Conservation (phyloP, 2,329 filamentous ascomycete species). For the Simplicillium aogashimaense region DNA sequence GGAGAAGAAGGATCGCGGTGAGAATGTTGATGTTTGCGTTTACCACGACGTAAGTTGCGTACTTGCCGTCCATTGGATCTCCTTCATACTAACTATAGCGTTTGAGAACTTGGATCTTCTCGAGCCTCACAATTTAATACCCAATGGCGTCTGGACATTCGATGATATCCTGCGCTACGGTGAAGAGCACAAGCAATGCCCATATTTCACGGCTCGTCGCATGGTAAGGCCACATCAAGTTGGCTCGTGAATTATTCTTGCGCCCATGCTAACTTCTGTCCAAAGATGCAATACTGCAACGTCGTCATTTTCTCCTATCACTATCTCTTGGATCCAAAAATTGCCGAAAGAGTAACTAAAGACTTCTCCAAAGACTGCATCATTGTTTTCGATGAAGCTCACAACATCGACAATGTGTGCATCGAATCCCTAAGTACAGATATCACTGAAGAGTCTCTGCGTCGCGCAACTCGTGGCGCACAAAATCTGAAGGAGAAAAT, state of each 20-base stretch:
- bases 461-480: constrained; percentile 83
- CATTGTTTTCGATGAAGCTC: constrained; percentile 95
- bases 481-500: constrained; percentile 88
- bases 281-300: constrained; percentile 93
- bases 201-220: constrained; percentile 88
- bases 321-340: constrained; percentile 95
- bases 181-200: constrained; percentile 92
- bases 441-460: constrained; percentile 86
- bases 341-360: constrained; percentile 87
- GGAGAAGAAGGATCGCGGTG: constrained; percentile 91
- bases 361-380: constrained; percentile 98
- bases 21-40: constrained; percentile 87
- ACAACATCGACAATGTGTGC: constrained; percentile 99
- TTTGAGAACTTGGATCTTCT: constrained; percentile 78
- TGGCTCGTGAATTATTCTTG: neutral
- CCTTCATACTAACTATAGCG: constrained; percentile 9
- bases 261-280: constrained; percentile 4
- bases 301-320: constrained; percentile 99
- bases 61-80: neutral
- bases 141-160: constrained; percentile 91
- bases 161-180: constrained; percentile 84
- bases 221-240: constrained; percentile 55
- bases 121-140: constrained; percentile 89
- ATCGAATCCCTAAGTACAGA: constrained; percentile 97
- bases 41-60: constrained; percentile 70